Evolutionary conservation across 805 yeast species (phyloP).

Genomic region (Starmerella floricola): DNA sequence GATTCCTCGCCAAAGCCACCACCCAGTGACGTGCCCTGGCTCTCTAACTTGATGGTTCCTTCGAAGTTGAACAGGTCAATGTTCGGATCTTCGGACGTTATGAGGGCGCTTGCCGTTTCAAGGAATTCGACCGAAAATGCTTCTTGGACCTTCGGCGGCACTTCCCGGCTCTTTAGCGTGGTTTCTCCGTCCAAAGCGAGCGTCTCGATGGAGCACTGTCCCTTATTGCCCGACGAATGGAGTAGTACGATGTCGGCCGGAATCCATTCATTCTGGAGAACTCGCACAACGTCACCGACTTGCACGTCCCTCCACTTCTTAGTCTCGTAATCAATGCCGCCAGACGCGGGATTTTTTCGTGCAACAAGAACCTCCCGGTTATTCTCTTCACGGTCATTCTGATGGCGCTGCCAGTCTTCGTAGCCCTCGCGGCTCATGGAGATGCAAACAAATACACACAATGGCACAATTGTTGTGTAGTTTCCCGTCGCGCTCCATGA

Average conservation of each 20-base stretch:
- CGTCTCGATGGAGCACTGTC: slow-evolving; percentile 73
- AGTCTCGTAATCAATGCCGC: slow-evolving; percentile 26
- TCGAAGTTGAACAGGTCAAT: slow-evolving; percentile 82
- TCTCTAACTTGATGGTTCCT: slow-evolving; percentile 42
- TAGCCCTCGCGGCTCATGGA: slow-evolving; percentile 87
- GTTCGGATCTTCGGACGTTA: slow-evolving; percentile 84
- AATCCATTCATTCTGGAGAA: slow-evolving; percentile 75
- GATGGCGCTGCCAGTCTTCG: slow-evolving; percentile 83
- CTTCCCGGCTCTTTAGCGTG: slow-evolving; percentile 61
- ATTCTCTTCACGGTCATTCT: slow-evolving; percentile 76
- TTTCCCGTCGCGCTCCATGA: slow-evolving; percentile 96
- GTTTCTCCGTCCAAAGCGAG: slow-evolving; percentile 98
- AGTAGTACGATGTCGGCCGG: slow-evolving; percentile 82
- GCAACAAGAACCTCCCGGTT: slow-evolving; percentile 39
- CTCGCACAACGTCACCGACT: slow-evolving; percentile 76
- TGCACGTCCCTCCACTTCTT: slow-evolving; percentile 59
- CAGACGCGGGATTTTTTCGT: background rate
- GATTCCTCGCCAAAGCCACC: too few relatives aligned
- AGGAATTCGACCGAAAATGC: slow-evolving; percentile 31
- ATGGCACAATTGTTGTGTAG: slow-evolving; percentile 83
- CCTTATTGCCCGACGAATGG: slow-evolving; percentile 46
- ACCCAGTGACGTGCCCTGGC: too few relatives aligned
- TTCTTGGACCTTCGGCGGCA: slow-evolving; percentile 52
- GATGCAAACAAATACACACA: slow-evolving; percentile 71
- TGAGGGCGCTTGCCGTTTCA: slow-evolving; percentile 28